Percentiles rank a stretch among this genome's conserved stretches.
phyloP scores from a whole-genome alignment of 1,284 basidiomycete genomes.

The Trametes sp. region DNA sequence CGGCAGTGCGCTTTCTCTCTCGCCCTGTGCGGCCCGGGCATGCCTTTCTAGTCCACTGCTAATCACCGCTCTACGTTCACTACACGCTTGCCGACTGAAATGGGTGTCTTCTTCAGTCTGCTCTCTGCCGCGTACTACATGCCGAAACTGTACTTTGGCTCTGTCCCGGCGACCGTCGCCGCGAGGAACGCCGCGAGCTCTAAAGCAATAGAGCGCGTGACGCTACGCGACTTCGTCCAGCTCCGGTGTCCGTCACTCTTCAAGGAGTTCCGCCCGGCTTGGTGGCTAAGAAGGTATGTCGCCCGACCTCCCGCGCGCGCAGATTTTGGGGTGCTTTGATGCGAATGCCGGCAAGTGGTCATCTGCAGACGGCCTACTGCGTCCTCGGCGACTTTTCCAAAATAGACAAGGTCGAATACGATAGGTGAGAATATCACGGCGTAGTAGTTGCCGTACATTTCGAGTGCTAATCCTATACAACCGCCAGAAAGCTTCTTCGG shows the following conservation, averaged over 20 bases:
- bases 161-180: constrained; percentile 47
- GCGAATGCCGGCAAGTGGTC: constrained; percentile 56
- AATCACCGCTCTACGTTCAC: neutral
- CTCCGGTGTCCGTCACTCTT: constrained; percentile 64
- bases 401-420: constrained; percentile 74
- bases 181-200: constrained; percentile 47
- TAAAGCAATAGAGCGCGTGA: constrained; percentile 43
- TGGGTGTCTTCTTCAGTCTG: constrained; percentile 44
- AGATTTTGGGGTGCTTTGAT: constrained; percentile 21
- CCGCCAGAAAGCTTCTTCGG: constrained; percentile 59
- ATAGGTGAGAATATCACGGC: constrained; percentile 54
- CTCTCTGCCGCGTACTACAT: constrained; percentile 33
- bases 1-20: neutral
- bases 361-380: constrained; percentile 77
- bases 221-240: constrained; percentile 63
- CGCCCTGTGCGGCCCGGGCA: neutral
- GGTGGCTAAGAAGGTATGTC: constrained; percentile 75
- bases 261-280: constrained; percentile 61
- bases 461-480: constrained; percentile 5
- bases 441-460: constrained; percentile 5
- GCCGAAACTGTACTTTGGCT: constrained; percentile 47
- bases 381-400: constrained; percentile 77
- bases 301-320: constrained; percentile 16
- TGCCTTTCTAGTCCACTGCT: neutral
- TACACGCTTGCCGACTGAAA: constrained; percentile 13